A percentile compares a stretch with the other conserved stretches of the same genome.
Conservation (phyloP, 306 rosid species). For the Vigna reflexopilosa region DNA sequence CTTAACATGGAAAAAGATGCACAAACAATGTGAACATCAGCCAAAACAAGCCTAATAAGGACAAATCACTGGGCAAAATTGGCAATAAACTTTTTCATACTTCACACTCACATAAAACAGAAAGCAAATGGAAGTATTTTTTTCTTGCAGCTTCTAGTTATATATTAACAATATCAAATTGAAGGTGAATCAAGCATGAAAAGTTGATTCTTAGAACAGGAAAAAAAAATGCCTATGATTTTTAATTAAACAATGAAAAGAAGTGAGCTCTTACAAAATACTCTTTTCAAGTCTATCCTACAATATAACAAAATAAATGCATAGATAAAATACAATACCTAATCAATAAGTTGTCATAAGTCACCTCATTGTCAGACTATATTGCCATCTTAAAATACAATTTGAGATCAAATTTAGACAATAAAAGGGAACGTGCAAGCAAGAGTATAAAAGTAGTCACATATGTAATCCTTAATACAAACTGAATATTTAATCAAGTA, state of each 20-base stretch:
- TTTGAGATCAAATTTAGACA: not conserved
- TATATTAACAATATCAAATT: not conserved
- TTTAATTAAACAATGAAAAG: not conserved
- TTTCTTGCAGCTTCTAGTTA: not conserved
- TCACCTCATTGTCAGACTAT: not conserved
- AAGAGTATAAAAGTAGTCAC: not conserved
- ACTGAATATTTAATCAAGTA: not conserved
- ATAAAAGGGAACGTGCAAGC: not conserved
- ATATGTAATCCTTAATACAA: not conserved
- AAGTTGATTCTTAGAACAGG: not conserved
- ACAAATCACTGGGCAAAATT: not conserved
- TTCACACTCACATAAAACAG: not conserved
- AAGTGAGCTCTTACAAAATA: not conserved
- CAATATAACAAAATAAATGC: not conserved
- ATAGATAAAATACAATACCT: not conserved
- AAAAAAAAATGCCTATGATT: not conserved
- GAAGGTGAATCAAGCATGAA: constrained; percentile 5
- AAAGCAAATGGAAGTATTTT: not conserved
- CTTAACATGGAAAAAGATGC: constrained; percentile 36
- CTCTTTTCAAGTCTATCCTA: not conserved
- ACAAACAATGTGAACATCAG: constrained; percentile 20
- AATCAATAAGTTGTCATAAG: too few relatives aligned
- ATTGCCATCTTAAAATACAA: not conserved
- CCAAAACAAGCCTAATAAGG: constrained; percentile 4
- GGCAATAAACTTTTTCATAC: not conserved